phyloP scores from a whole-genome alignment of 495 filamentous ascomycete genomes.

The Penicillium cinerascens region DNA sequence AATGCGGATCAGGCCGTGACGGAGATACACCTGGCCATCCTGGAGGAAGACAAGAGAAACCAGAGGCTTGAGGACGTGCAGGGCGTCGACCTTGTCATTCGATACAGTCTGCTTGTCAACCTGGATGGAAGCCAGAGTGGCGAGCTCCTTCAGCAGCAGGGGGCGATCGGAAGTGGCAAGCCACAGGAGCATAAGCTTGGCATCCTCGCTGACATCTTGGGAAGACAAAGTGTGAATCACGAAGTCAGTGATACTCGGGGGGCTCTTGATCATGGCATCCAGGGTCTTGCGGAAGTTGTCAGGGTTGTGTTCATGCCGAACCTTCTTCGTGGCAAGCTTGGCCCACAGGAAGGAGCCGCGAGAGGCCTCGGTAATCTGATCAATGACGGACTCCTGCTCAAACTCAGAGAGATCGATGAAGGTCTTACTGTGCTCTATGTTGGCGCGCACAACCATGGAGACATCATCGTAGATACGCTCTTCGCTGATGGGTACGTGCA shows the following conservation, averaged over 20 bases:
- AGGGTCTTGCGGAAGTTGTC: slow-evolving; percentile 26
- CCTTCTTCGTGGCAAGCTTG: slow-evolving; percentile 32
- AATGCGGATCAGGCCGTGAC: slow-evolving; percentile 30
- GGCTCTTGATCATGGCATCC: slow-evolving; percentile 20
- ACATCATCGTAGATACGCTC: slow-evolving; percentile 25
- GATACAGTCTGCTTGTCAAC: slow-evolving; percentile 26
- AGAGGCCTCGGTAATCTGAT: slow-evolving; percentile 32
- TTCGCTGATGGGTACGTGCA: slow-evolving; percentile 18
- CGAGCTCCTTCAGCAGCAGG: slow-evolving; percentile 25
- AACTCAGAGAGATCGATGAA: slow-evolving; percentile 20
- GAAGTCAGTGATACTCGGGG: slow-evolving; percentile 28
- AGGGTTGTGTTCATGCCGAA: slow-evolving; percentile 18
- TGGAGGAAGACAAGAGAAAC: slow-evolving; percentile 30
- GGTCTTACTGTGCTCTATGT: slow-evolving; percentile 14
- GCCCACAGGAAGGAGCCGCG: slow-evolving; percentile 39
- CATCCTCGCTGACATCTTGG: slow-evolving; percentile 25
- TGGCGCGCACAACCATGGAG: slow-evolving; percentile 21
- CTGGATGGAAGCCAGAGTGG: slow-evolving; percentile 26
- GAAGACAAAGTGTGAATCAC: slow-evolving; percentile 21
- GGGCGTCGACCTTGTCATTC: slow-evolving; percentile 20
- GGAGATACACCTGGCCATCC: slow-evolving; percentile 32
- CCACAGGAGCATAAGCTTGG: slow-evolving; percentile 28
- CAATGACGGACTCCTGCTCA: slow-evolving; percentile 30
- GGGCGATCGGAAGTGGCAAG: slow-evolving; percentile 34
- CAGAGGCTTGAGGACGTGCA: slow-evolving; percentile 22